phyloP scores from a whole-genome alignment of 345 rosid species.

The Acer saccharum region DNA sequence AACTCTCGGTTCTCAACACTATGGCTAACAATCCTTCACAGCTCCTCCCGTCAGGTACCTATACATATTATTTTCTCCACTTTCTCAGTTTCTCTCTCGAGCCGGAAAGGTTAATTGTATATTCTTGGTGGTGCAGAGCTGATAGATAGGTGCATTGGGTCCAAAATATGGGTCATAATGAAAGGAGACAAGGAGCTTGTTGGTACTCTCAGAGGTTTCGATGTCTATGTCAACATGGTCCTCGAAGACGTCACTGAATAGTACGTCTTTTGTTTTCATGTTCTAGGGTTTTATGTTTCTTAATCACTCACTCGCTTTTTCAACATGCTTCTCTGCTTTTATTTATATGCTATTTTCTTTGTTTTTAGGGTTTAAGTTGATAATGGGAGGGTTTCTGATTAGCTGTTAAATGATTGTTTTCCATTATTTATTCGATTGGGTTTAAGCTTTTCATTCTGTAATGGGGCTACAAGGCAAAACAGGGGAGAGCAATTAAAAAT shows the following conservation, averaged over 20 bases:
- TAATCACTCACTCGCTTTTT: neutral
- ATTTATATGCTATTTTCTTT: neutral
- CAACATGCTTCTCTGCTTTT: neutral
- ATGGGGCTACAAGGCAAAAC: too few relatives aligned
- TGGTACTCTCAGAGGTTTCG: conserved; percentile 76
- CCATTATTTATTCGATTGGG: neutral
- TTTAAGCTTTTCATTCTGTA: neutral
- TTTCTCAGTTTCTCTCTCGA: neutral
- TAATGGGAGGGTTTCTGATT: neutral
- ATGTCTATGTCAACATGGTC: conserved; percentile 84
- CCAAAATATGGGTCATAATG: conserved; percentile 89
- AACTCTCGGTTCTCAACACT: neutral
- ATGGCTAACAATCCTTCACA: conserved; percentile 85
- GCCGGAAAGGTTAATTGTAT: neutral
- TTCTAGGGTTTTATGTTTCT: conserved; percentile 20
- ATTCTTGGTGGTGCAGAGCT: conserved; percentile 48
- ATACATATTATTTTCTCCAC: neutral
- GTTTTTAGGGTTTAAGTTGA: neutral
- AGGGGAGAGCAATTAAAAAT: too few relatives aligned
- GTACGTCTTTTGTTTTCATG: conserved; percentile 32
- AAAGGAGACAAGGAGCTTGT: conserved; percentile 94
- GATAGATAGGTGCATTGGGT: conserved; percentile 83
- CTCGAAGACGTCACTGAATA: conserved; percentile 77
- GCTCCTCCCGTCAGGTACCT: conserved; percentile 68
- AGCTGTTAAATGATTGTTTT: neutral